These are phyloP conservation scores for Amanita thiersii DNA, from an alignment of 768 basidiomycete species.

Conservation along the genomic window DNA sequence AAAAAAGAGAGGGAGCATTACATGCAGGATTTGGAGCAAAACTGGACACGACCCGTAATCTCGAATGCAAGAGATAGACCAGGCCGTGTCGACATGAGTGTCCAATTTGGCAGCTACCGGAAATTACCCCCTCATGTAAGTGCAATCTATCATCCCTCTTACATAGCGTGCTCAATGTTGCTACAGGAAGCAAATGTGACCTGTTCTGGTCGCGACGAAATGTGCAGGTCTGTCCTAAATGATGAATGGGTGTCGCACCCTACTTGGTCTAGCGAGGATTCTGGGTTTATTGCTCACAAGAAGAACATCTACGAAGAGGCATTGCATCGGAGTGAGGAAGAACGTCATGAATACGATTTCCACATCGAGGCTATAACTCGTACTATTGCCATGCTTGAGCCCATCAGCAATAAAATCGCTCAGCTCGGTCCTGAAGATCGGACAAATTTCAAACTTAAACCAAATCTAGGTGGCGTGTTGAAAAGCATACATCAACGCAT, in stretches of 20 bases:
- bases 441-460: constrained; percentile 74
- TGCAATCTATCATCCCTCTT: constrained; percentile 13
- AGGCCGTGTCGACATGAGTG: constrained; percentile 57
- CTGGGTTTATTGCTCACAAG: constrained; percentile 82
- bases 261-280: constrained; percentile 90
- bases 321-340: constrained; percentile 92
- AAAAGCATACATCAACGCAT: constrained; percentile 91
- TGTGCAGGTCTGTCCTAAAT: constrained; percentile 94
- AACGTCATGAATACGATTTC: constrained; percentile 98
- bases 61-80: constrained; percentile 34
- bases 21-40: constrained; percentile 37
- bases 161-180: constrained; percentile 2
- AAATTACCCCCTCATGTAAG: constrained; percentile 72
- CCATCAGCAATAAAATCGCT: constrained; percentile 80
- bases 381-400: constrained; percentile 86
- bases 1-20: constrained; percentile 51
- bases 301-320: constrained; percentile 98
- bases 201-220: constrained; percentile 93
- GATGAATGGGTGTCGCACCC: constrained; percentile 99
- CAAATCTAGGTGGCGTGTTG: constrained; percentile 77
- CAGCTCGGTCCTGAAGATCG: constrained; percentile 76
- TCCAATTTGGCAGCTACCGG: constrained; percentile 85
- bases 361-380: constrained; percentile 93
- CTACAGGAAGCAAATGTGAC: constrained; percentile 75
- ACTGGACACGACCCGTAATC: constrained; percentile 44